These are phyloP conservation scores for Cryptococcus wingfieldii DNA, from an alignment of 1,284 basidiomycete species.

Conservation along the genomic window DNA sequence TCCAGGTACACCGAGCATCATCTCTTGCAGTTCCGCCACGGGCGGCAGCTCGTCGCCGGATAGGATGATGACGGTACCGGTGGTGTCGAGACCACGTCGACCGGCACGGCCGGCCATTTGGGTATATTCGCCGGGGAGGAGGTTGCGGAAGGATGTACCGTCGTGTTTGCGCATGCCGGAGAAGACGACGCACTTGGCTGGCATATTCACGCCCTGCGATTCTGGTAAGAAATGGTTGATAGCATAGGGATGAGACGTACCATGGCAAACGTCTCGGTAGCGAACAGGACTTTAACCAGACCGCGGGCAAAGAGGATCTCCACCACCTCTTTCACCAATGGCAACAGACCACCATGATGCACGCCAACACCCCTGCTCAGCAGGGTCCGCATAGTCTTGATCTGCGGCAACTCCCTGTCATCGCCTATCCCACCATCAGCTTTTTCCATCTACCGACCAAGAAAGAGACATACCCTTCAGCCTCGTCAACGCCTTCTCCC, in stretches of 20 bases:
- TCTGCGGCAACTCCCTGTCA: conserved; percentile 93
- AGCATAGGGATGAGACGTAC: conserved; percentile 50
- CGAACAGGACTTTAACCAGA: conserved; percentile 93
- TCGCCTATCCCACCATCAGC: conserved; percentile 56
- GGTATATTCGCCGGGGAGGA: conserved; percentile 87
- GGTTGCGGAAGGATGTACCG: conserved; percentile 76
- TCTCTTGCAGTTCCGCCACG: conserved; percentile 70
- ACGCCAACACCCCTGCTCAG: conserved; percentile 91
- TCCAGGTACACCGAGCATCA: conserved; percentile 89
- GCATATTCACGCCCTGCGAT: conserved; percentile 94
- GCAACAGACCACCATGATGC: conserved; percentile 93
- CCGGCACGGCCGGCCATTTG: conserved; percentile 99
- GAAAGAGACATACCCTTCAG: conserved; percentile 69
- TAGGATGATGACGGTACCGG: conserved; percentile 92
- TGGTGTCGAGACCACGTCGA: conserved; percentile 88
- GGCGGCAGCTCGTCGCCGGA: conserved; percentile 81
- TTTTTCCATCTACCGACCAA: neutral
- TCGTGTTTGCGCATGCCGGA: conserved; percentile 95
- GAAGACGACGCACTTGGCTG: conserved; percentile 94
- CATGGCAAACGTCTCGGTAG: conserved; percentile 99
- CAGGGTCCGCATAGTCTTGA: conserved; percentile 83
- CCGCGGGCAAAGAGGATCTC: conserved; percentile 95
- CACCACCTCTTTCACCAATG: conserved; percentile 95
- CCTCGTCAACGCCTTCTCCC: conserved; percentile 85
- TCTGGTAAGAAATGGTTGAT: conserved; percentile 3